Evolutionary conservation across 169 alveolate genomes (phyloP).

Genomic region (Eimeria falciformis): DNA sequence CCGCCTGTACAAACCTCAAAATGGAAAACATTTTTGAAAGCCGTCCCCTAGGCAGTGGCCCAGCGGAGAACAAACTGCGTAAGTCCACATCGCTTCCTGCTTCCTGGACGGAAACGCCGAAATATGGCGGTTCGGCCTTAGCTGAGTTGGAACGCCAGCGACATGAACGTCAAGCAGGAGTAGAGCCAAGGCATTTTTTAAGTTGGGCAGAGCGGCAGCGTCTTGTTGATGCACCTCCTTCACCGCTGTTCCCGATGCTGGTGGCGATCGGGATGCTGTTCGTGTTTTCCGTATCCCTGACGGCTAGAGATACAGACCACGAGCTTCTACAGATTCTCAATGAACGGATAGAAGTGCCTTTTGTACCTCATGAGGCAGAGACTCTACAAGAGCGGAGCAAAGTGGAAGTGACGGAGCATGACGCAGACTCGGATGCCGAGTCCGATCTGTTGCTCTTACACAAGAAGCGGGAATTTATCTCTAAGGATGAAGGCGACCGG

Average conservation of each 20-base stretch:
- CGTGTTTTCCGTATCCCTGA: not conserved
- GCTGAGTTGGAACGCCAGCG: conserved; percentile 3
- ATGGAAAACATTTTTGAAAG: no score
- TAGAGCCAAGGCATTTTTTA: no score
- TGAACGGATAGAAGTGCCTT: not conserved
- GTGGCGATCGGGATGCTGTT: conserved; percentile 39
- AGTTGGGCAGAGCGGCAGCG: conserved; percentile 22
- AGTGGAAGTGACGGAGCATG: not conserved
- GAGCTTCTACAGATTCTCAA: not conserved
- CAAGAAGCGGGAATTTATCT: not conserved
- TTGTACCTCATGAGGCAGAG: conserved; percentile 47
- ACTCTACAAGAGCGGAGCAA: not conserved
- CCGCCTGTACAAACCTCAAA: no score
- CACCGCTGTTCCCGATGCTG: not conserved
- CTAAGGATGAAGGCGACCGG: not conserved
- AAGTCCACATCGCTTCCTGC: no score
- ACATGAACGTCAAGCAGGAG: not conserved
- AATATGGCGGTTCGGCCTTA: not conserved
- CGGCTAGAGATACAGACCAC: not conserved
- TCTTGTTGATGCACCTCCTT: not conserved
- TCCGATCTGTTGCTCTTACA: not conserved
- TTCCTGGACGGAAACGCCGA: no score
- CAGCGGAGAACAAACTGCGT: no score
- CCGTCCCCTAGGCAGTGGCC: no score
- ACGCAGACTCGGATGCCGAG: not conserved